Base-by-base conservation (phyloP, 768 basidiomycete species). In the Boletus edulis region DNA sequence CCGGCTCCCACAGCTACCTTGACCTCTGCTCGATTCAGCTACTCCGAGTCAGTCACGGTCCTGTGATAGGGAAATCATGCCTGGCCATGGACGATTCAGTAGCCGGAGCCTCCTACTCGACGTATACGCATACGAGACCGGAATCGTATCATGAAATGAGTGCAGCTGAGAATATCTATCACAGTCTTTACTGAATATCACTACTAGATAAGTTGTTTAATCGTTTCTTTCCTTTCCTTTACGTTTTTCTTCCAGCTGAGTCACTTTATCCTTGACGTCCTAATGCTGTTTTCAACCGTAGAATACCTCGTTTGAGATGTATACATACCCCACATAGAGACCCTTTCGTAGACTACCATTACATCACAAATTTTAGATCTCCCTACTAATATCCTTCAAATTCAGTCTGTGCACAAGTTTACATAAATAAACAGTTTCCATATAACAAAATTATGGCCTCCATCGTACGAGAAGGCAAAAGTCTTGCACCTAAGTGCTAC, bases 21-120 rank as follows among this genome's bases (percentile, higher is more conserved):
- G 4, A 24, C 22, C 22, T 24, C 24, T 6, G 24, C 24, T 24
- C 24, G 24, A 24, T 5, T 24, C 24, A 24, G 24, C 44, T 47
- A 46, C 35, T 20, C n/a, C n/a, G n/a, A n/a, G n/a, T n/a, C 18
- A 6, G 29, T 27, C 27, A 27, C 27, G 27, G 34, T 54, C 52
- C 52, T 52, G 18, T 27, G 31, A 31, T 22, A 22, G 44, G 55
- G 42, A 53, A 54, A 53, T 45, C 48, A 46, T 58, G 49, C 53
- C 49, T 62, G 49, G 43, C 51, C 54, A 41, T 44, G 51, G 48
- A 52, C 54, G 41, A 52, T 58, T 39, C 38, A 22, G 29, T 29
- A 32, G 46, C 29, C 29, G 29, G 27, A 29, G 29, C 29, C 29
- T 29, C 29, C 29, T 29, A 29, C 29, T 29, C 29, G 29, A 27